phyloP scores from a whole-genome alignment of 257 asterid species.

The Solanum appendiculatum region DNA sequence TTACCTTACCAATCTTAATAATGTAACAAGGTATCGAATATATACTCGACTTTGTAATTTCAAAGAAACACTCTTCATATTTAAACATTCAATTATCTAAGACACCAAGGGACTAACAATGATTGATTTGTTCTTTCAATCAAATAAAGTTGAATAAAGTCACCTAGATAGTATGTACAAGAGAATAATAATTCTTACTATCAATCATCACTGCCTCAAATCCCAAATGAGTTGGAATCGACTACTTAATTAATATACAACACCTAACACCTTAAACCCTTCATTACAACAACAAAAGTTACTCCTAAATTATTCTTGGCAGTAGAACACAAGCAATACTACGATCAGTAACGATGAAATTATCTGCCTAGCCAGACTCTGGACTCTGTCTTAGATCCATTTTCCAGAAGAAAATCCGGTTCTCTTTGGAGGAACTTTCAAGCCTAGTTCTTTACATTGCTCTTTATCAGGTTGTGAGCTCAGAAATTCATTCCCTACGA shows the following conservation, averaged over 20 bases:
- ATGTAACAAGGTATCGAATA: neutral
- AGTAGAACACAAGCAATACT: neutral
- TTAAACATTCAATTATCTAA: neutral
- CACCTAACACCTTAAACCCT: neutral
- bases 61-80: neutral
- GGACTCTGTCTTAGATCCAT: neutral
- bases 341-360: neutral
- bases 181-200: neutral
- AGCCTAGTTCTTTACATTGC: slow-evolving; percentile 57
- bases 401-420: slow-evolving; percentile 25
- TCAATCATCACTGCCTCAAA: neutral
- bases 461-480: slow-evolving; percentile 71
- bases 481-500: slow-evolving; percentile 56
- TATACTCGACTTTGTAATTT: no score
- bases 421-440: slow-evolving; percentile 44
- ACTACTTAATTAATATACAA: neutral
- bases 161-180: neutral
- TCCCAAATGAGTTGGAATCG: neutral
- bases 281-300: neutral
- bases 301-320: neutral
- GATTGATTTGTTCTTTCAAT: neutral
- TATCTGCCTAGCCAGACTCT: neutral
- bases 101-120: neutral
- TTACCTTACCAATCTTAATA: neutral
- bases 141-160: neutral